Conservation (phyloP, 176 grass and related monocot species). For the Bolboschoenus planiculmis region DNA sequence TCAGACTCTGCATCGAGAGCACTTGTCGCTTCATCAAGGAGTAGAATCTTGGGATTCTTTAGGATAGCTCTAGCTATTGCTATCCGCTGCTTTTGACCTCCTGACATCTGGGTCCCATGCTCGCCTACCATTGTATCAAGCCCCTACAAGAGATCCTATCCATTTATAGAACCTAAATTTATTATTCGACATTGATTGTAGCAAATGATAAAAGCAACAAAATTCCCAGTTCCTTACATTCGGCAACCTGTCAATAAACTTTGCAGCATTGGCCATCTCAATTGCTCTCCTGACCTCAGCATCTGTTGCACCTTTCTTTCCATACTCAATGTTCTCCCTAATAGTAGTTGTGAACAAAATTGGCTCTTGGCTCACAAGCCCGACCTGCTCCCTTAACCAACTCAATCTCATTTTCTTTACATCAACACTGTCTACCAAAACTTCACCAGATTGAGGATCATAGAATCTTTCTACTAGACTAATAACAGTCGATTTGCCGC, state of each 20-base stretch:
- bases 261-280: constrained; percentile 66
- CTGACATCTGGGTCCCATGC: constrained; percentile 65
- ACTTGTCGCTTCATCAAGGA: constrained; percentile 75
- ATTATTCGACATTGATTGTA: neutral
- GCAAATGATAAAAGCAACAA: neutral
- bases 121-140: constrained; percentile 75
- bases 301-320: constrained; percentile 48
- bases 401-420: constrained; percentile 48
- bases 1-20: constrained; percentile 77
- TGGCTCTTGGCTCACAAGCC: constrained; percentile 72
- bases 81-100: constrained; percentile 77
- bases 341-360: constrained; percentile 69
- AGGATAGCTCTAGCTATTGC: constrained; percentile 75
- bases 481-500: constrained; percentile 70
- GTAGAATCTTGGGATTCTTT: constrained; percentile 64
- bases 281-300: constrained; percentile 52
- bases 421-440: constrained; percentile 65
- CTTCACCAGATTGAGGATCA: constrained; percentile 61
- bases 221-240: constrained; percentile 25
- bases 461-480: constrained; percentile 74
- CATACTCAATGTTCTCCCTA: constrained; percentile 60
- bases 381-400: constrained; percentile 62
- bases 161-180: neutral
- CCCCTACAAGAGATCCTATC: constrained; percentile 38
- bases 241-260: constrained; percentile 57